Evolutionary conservation across 305 asterid genomes (phyloP), one percentile per base, ranked within the genome.

Genomic region (Plantago rigida): DNA sequence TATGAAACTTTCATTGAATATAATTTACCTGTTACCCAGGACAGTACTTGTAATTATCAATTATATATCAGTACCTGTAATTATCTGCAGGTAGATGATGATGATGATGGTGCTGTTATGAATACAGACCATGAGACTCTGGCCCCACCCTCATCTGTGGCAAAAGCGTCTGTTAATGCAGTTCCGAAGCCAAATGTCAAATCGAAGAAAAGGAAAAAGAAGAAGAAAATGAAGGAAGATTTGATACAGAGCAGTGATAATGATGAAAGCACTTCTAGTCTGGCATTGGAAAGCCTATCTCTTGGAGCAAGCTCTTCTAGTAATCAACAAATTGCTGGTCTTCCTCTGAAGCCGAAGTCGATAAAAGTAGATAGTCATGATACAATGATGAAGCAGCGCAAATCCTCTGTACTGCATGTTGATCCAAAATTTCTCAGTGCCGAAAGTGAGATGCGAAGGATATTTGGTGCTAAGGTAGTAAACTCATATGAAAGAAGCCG

Each of bases 381-480:
- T 48, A 71, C 54, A 59, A 49, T 62, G 71, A 69, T 63, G 69
- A 79, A 69, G 71, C 76, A 73, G 69, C 81, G 45, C 52, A 42
- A 59, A 74, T 69, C 81, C 49, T 71, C 81, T 31, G 70, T 86
- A 68, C 75, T 91, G 59, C 86, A 75, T 72, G 82, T 91, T 57
- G 90, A 91, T 68, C 98, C 94, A 60, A 83, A 82, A 70, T 83
- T 74, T 76, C 94, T 91, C 13, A 81, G 73, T 73, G 96, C 96
- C 11, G 96, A 91, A 67, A 91, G 85, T 77, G 98, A 91, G 82
- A 64, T 91, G 64, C 78, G 94, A 60, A 84, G 95, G 76, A 91
- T 91, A 68, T 91, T 91, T 73, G 98, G 98, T 70, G 80, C 92
- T 50, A 81, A 67, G 76, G 96, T 91, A 56, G 94, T 91, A 52